phyloP scores from a whole-genome alignment of 2,329 filamentous ascomycete genomes.

The Arthrinium puccinioides region DNA sequence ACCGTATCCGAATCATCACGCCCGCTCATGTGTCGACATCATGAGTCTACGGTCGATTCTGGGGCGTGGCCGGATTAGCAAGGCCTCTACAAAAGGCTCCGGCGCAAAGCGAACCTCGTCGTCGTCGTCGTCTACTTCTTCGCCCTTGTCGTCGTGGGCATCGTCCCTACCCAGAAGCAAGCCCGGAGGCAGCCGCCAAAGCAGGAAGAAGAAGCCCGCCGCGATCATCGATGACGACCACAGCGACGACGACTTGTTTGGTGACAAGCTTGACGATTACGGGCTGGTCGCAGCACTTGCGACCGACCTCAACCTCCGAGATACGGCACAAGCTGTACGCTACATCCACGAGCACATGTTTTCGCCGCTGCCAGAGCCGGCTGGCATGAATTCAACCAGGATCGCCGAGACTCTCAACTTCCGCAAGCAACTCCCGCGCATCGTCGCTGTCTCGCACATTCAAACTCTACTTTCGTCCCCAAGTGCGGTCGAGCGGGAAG shows the following conservation, averaged over 20 bases:
- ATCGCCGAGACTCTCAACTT: conserved; percentile 58
- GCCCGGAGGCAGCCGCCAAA: conserved; percentile 9
- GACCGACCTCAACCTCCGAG: conserved; percentile 48
- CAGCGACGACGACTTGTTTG: conserved; percentile 27
- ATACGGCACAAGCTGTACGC: conserved; percentile 58
- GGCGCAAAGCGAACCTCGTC: conserved; percentile 14
- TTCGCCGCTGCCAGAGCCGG: conserved; percentile 48
- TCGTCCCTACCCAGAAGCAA: conserved; percentile 19
- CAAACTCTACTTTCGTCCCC: conserved; percentile 55
- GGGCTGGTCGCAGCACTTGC: conserved; percentile 50
- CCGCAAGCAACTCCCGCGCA: conserved; percentile 49
- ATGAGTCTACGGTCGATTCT: conserved; percentile 24
- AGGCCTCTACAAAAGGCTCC: conserved; percentile 14
- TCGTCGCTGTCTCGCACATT: conserved; percentile 60
- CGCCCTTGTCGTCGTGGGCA: conserved; percentile 14
- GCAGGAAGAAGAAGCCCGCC: conserved; percentile 5
- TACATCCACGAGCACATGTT: conserved; percentile 59
- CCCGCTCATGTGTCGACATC: conserved; percentile 2
- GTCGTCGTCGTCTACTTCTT: conserved; percentile 8
- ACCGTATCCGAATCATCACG: too few species aligned
- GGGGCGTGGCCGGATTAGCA: conserved; percentile 24
- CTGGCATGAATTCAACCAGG: conserved; percentile 56
- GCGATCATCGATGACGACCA: conserved; percentile 16
- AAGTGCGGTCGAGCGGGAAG: conserved; percentile 60
- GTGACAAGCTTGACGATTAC: conserved; percentile 50